phyloP scores from a whole-genome alignment of 202 grass and related monocot genomes.

The Cymbopogon flexuosus region DNA sequence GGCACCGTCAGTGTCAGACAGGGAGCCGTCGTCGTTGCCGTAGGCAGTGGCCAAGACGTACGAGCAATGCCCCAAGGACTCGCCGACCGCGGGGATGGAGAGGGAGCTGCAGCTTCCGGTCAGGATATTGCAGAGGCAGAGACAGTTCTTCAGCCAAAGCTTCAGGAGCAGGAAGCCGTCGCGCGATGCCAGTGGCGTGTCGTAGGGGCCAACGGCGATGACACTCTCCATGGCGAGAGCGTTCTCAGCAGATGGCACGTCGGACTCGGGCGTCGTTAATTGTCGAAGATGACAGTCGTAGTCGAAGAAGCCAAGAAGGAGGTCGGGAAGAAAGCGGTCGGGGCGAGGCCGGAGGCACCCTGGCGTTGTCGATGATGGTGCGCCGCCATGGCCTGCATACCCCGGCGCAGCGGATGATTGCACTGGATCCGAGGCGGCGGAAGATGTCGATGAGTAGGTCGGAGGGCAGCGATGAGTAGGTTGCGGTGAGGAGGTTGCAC shows the following conservation, averaged over 20 bases:
- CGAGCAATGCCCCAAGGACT: too few species aligned
- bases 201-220: too few species aligned
- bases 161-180: background rate
- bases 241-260: too few species aligned
- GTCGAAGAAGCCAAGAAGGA: background rate
- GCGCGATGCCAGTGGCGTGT: too few species aligned
- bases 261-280: too few species aligned
- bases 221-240: too few species aligned
- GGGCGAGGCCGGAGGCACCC: background rate
- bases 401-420: background rate
- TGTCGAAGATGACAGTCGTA: too few species aligned
- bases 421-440: background rate
- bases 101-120: background rate
- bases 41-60: background rate
- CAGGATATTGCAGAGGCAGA: background rate
- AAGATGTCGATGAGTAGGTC: constrained; percentile 13
- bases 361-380: background rate
- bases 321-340: background rate
- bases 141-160: too few species aligned
- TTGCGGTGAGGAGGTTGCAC: too few species aligned
- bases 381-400: constrained; percentile 1
- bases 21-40: too few species aligned
- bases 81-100: background rate
- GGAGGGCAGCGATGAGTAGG: background rate
- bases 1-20: background rate